Percentiles rank a stretch among this genome's conserved stretches.
Conservation (phyloP, 1,284 basidiomycete genomes). For the Sphagnurus paluster region DNA sequence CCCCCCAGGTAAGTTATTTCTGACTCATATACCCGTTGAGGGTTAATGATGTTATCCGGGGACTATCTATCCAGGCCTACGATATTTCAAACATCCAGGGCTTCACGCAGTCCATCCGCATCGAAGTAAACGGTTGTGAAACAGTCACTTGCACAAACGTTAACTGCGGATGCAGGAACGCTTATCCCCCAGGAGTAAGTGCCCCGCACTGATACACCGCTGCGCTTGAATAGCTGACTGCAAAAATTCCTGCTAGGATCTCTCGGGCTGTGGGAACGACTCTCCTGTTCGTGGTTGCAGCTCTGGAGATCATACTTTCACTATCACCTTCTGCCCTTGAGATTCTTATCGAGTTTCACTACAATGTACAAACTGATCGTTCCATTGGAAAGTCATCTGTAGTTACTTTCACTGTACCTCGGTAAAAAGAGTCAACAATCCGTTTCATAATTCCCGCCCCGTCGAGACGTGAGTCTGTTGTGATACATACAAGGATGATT, state of each 20-base stretch:
- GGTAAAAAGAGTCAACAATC: too few relatives aligned
- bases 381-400: too few relatives aligned
- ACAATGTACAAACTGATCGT: too few relatives aligned
- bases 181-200: constrained; percentile 38
- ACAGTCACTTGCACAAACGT: constrained; percentile 39
- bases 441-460: too few relatives aligned
- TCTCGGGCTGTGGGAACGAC: constrained; percentile 37
- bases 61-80: constrained; percentile 31
- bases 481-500: too few relatives aligned
- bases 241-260: constrained; percentile 24
- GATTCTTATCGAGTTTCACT: neutral
- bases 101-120: constrained; percentile 39
- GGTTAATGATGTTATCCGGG: neutral
- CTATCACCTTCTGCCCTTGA: constrained; percentile 34
- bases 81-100: constrained; percentile 44
- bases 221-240: neutral
- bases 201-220: neutral
- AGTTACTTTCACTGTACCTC: too few relatives aligned
- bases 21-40: neutral
- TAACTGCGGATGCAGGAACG: constrained; percentile 35
- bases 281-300: constrained; percentile 35
- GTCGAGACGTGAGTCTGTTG: too few relatives aligned
- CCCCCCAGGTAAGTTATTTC: constrained; percentile 26
- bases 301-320: constrained; percentile 30
- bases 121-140: constrained; percentile 36